Conservation (phyloP, 2,329 filamentous ascomycete genomes). For the Cladobotryum protrusum region DNA sequence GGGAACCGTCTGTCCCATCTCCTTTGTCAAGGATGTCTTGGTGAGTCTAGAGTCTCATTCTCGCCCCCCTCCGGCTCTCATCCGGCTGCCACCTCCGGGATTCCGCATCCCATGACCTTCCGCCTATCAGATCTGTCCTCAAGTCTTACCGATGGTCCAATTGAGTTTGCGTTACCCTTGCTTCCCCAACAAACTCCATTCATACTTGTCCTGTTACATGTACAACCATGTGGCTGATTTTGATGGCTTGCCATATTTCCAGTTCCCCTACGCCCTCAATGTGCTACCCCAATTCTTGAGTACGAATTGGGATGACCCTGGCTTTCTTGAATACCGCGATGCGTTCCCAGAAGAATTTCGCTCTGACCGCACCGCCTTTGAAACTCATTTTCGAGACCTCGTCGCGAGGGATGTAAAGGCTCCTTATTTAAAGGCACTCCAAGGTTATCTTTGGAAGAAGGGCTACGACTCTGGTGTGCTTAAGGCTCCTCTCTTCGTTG, state of each 20-base stretch:
- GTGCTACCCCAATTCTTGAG: conserved; percentile 58
- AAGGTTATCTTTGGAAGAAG: conserved; percentile 71
- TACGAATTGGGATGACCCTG: conserved; percentile 58
- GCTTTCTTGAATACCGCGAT: conserved; percentile 61
- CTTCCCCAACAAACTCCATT: conserved; percentile 10
- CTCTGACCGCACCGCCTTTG: conserved; percentile 51
- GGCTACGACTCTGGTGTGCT: conserved; percentile 67
- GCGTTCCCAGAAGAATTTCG: conserved; percentile 64
- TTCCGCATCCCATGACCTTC: conserved; percentile 11
- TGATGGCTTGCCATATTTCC: conserved; percentile 5
- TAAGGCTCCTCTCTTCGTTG: conserved; percentile 65
- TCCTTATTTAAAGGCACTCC: conserved; percentile 70
- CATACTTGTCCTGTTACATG: not conserved
- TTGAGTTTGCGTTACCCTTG: conserved; percentile 11
- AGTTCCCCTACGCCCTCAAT: conserved; percentile 74
- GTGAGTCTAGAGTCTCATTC: conserved; percentile 47
- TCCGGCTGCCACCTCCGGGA: conserved; percentile 7
- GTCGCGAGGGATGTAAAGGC: conserved; percentile 68
- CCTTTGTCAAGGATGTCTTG: conserved; percentile 76
- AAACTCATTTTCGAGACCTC: conserved; percentile 63
- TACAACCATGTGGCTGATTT: conserved; percentile 9
- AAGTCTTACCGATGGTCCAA: conserved; percentile 13
- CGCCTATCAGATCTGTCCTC: conserved; percentile 14
- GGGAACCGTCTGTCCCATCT: conserved; percentile 77
- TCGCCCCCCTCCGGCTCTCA: conserved; percentile 14